Evolutionary conservation across 2,329 filamentous ascomycete genomes (phyloP), one percentile per base, ranked within the genome.

Genomic region (Penicillium digitatum): DNA sequence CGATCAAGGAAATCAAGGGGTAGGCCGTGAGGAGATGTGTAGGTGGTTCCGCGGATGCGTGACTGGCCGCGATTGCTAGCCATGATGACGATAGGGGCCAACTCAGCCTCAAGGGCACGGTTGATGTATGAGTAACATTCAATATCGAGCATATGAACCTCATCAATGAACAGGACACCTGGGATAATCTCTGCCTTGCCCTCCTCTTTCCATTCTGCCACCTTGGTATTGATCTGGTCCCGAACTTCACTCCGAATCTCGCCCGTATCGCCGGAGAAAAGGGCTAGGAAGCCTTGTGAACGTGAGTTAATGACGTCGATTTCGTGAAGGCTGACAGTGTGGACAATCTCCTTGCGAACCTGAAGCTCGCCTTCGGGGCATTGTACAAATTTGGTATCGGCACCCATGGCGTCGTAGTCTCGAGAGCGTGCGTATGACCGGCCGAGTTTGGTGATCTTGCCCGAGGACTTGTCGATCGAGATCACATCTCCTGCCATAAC

Each of bases 71-170:
- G 84, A 79, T 99, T 99, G 81, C 89, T 95, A 52, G 94, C 94
- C 94, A 99, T 99, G 76, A 99, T 99, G 73, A 99, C 92, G 62
- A 99, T 92, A 37, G 94, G 94, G 1, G 94, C 91, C 31, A 99
- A 82, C 67, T 97, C 91, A 57, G 92, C 90, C 76, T 99, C 94
- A 42, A 99, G 81, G 0, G 94, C 94, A 49, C 94, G 89, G 79
- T 99, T 99, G 81, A 99, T 88, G 79, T 95, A 99, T 42, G 91
- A 95, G 80, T 96, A 99, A 79, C 93, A 97, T 76, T 99, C 94
- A 62, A 97, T 96, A 73, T 99, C 94, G 55, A 99, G 88, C 93
- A 99, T 97, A 80, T 99, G 94, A 5, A 99, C 93, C 78, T 99
- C 94, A 69, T 99, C 94, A 68, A 99, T 95, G 80, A 99, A 99